Evolutionary conservation across 495 filamentous ascomycete genomes (phyloP).

Genomic region (Podospora pseudopauciseta): DNA sequence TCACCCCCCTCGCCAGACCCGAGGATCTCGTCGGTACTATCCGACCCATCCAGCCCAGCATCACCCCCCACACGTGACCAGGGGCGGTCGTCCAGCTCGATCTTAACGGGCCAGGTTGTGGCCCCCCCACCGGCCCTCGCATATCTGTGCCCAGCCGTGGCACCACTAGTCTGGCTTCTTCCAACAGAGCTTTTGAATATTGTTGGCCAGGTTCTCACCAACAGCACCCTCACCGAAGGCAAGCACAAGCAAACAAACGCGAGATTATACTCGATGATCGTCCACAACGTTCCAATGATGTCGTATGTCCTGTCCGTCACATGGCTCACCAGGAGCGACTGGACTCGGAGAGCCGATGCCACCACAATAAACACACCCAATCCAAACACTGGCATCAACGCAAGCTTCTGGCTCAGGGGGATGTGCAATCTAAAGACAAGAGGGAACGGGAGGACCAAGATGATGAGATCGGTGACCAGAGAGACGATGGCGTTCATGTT

Average conservation of each 20-base stretch:
- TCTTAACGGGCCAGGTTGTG: constrained; percentile 1
- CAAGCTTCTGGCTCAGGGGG: constrained; percentile 23
- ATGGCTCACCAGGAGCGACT: constrained; percentile 8
- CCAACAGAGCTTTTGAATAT: constrained; percentile 1
- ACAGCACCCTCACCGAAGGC: constrained; percentile 26
- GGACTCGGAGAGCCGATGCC: constrained; percentile 25
- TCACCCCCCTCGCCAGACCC: not conserved
- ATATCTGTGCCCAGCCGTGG: not conserved
- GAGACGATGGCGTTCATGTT: constrained; percentile 28
- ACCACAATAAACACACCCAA: constrained; percentile 29
- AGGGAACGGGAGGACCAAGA: constrained; percentile 26
- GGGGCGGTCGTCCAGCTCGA: not conserved
- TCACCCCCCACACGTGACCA: constrained; percentile 13
- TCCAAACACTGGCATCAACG: constrained; percentile 28
- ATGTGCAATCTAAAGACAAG: constrained; percentile 27
- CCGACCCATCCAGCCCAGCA: not conserved
- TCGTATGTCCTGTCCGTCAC: constrained; percentile 17
- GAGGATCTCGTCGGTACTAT: not conserved
- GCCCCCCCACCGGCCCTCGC: not conserved
- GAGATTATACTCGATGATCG: constrained; percentile 32
- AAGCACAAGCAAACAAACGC: constrained; percentile 31
- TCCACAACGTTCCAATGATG: constrained; percentile 23
- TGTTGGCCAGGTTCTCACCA: constrained; percentile 22
- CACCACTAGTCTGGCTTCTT: constrained; percentile 2
- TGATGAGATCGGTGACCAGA: constrained; percentile 26